Conservation (phyloP, 2,329 filamentous ascomycete species). For the Microdochium trichocladiopsis region DNA sequence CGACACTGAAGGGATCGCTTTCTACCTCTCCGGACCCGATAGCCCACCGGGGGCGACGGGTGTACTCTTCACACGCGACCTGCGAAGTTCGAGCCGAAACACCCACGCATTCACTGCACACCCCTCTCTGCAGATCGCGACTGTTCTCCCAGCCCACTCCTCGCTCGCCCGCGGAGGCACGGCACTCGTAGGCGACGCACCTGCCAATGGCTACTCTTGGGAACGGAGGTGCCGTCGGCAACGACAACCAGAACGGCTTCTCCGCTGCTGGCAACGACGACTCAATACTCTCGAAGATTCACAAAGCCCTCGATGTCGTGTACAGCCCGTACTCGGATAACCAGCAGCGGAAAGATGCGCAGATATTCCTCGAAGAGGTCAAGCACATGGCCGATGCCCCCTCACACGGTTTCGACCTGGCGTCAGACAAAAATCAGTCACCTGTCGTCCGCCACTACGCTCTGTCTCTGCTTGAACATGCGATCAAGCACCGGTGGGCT, state of each 20-base stretch:
- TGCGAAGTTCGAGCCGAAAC: not conserved
- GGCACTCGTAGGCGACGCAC: not conserved
- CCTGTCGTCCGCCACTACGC: slow-evolving; percentile 89
- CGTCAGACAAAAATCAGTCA: slow-evolving; percentile 66
- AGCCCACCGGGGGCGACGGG: not conserved
- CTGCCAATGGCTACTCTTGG: slow-evolving; percentile 16
- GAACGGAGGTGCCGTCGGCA: slow-evolving; percentile 18
- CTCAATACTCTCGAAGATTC: slow-evolving; percentile 58
- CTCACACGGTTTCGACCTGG: slow-evolving; percentile 77
- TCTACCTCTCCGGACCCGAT: not conserved
- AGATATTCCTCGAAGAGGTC: slow-evolving; percentile 76
- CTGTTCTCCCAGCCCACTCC: not conserved
- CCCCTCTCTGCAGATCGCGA: not conserved
- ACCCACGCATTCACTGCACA: not conserved
- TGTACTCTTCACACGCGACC: not conserved
- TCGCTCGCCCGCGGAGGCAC: not conserved
- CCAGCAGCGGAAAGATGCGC: slow-evolving; percentile 72
- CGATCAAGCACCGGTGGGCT: slow-evolving; percentile 78
- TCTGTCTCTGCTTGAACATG: slow-evolving; percentile 83
- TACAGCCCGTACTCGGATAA: slow-evolving; percentile 79
- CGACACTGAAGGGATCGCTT: not conserved
- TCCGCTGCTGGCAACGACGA: slow-evolving; percentile 28
- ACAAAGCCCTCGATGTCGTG: slow-evolving; percentile 79
- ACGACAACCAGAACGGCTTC: slow-evolving; percentile 8
- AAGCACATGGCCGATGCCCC: slow-evolving; percentile 76